Evolutionary conservation across 495 filamentous ascomycete species (phyloP).

Genomic region (Penicillium paxilli): DNA sequence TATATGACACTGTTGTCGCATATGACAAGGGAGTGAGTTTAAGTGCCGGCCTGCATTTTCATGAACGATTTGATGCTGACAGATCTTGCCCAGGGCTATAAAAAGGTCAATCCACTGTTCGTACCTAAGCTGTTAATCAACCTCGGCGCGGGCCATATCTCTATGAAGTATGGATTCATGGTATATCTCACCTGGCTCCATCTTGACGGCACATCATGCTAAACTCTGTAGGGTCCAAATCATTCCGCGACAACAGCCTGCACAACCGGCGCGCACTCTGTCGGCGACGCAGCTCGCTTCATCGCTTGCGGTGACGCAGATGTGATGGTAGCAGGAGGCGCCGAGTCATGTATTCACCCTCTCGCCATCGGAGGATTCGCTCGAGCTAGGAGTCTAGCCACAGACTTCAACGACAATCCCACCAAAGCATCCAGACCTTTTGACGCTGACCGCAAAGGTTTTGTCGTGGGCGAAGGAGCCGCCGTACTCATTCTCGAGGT

Average conservation of each 20-base stretch:
- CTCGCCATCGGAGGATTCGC: conserved; percentile 90
- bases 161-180: conserved; percentile 88
- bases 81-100: conserved; percentile 64
- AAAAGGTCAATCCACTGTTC: conserved; percentile 88
- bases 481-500: conserved; percentile 84
- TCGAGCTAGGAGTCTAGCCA: conserved; percentile 80
- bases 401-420: conserved; percentile 75
- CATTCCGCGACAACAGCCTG: conserved; percentile 92
- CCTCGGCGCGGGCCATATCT: conserved; percentile 88
- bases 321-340: conserved; percentile 91
- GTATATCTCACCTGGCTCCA: conserved; percentile 26
- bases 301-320: conserved; percentile 89
- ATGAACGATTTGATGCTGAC: background rate
- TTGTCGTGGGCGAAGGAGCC: conserved; percentile 92
- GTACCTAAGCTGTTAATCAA: conserved; percentile 93
- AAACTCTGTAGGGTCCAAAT: conserved; percentile 67
- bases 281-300: conserved; percentile 89
- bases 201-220: background rate
- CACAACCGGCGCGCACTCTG: conserved; percentile 90
- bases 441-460: conserved; percentile 77
- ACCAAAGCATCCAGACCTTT: conserved; percentile 79
- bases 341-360: conserved; percentile 95
- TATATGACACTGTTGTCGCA: conserved; percentile 76
- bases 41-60: background rate
- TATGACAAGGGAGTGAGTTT: conserved; percentile 70